Evolutionary conservation across 2,329 filamentous ascomycete genomes (phyloP).

Genomic region (Fusarium phyllophilum): DNA sequence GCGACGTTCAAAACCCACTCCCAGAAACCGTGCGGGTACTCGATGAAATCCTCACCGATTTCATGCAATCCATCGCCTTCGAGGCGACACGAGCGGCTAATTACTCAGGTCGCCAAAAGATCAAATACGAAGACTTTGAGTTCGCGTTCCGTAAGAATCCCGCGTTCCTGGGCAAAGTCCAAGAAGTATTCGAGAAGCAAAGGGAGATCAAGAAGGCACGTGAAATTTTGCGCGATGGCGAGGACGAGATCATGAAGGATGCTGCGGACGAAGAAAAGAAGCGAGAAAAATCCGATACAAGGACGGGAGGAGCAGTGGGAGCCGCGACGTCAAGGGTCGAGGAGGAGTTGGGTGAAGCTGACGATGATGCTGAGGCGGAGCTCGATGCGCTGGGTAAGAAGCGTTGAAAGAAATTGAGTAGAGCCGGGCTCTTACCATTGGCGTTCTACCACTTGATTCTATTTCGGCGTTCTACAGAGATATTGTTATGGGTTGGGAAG

Average conservation of each 20-base stretch:
- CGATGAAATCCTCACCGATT: conserved; percentile 96
- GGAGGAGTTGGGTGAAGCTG: conserved; percentile 63
- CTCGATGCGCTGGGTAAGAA: conserved; percentile 54
- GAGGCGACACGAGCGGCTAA: conserved; percentile 86
- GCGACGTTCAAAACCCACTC: conserved; percentile 81
- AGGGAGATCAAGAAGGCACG: conserved; percentile 85
- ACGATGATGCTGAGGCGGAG: conserved; percentile 60
- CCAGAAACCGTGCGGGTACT: conserved; percentile 86
- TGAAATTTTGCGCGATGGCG: conserved; percentile 78
- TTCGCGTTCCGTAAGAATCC: conserved; percentile 90
- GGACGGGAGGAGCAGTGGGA: conserved; percentile 48
- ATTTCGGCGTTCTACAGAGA: conserved; percentile 12
- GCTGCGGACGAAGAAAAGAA: conserved; percentile 57
- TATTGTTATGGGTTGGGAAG: background rate
- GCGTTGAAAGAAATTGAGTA: conserved; percentile 39
- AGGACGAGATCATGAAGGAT: conserved; percentile 67
- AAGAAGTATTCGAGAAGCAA: conserved; percentile 89
- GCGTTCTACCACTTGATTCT: background rate
- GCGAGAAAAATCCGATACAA: conserved; percentile 45
- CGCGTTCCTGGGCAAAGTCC: conserved; percentile 85
- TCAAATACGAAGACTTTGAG: conserved; percentile 98
- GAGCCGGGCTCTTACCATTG: background rate
- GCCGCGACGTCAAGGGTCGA: conserved; percentile 49
- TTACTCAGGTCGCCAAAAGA: conserved; percentile 90
- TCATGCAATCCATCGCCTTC: conserved; percentile 93